These are phyloP conservation scores for Orychophragmus violaceus DNA, from an alignment of 345 rosid genomes.

Conservation along the genomic window DNA sequence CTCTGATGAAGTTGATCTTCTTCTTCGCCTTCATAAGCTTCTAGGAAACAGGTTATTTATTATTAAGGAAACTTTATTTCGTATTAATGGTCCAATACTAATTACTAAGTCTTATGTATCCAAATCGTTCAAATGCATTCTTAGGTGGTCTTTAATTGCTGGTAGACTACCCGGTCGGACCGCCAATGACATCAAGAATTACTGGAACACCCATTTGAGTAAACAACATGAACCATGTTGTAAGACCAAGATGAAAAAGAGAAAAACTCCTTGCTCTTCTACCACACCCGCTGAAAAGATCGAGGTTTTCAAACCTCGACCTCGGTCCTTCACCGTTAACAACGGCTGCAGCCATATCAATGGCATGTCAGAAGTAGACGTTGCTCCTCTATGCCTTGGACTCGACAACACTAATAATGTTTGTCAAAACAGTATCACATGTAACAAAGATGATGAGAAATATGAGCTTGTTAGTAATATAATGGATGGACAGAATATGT, in stretches of 20 bases:
- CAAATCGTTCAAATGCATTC: neutral
- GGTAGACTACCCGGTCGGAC: slow-evolving; percentile 49
- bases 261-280: neutral
- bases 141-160: slow-evolving; percentile 51
- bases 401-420: neutral
- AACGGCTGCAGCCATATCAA: too few species aligned
- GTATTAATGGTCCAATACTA: neutral
- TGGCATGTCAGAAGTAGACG: neutral
- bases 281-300: neutral
- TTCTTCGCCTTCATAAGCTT: too few species aligned
- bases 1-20: too few species aligned
- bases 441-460: too few species aligned
- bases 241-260: too few species aligned
- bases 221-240: slow-evolving; percentile 27
- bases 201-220: slow-evolving; percentile 47
- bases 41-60: slow-evolving; percentile 37
- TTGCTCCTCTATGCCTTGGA: neutral
- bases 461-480: neutral
- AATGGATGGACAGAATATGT: slow-evolving; percentile 4
- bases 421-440: too few species aligned
- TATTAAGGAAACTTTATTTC: neutral
- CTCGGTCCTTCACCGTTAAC: too few species aligned
- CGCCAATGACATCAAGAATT: slow-evolving; percentile 47
- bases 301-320: slow-evolving; percentile 22
- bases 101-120: neutral